phyloP scores from a whole-genome alignment of 495 filamentous ascomycete species.

The Bathelium albidoporum region DNA sequence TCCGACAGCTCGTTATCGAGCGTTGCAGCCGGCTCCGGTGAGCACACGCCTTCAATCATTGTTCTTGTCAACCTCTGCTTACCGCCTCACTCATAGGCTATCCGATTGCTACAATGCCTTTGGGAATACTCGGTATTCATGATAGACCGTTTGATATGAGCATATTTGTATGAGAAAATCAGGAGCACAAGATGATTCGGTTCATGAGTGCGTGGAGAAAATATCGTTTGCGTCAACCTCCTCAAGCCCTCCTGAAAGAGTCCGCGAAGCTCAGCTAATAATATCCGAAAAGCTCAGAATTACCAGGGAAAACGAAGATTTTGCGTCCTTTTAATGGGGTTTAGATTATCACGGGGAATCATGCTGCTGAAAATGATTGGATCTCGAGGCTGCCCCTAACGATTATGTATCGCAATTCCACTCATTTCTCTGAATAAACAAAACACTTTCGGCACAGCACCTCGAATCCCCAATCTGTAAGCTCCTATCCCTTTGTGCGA shows the following conservation, averaged over 20 bases:
- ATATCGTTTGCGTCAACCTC: neutral
- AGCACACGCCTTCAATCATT: neutral
- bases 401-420: neutral
- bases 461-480: neutral
- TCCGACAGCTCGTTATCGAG: neutral
- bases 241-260: neutral
- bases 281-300: neutral
- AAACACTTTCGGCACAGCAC: neutral
- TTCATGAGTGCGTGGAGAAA: neutral
- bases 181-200: neutral
- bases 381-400: neutral
- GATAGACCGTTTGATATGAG: neutral
- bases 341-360: neutral
- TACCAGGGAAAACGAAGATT: neutral
- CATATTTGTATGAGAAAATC: neutral
- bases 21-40: neutral
- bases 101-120: neutral
- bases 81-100: neutral
- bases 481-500: neutral
- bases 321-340: neutral
- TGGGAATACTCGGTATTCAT: neutral
- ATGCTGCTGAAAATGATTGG: neutral
- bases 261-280: neutral
- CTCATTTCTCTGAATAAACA: neutral
- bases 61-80: neutral